Evolutionary conservation across 306 rosid species (phyloP), one percentile per base, ranked within the genome.

Genomic region (Acacia crassicarpa): DNA sequence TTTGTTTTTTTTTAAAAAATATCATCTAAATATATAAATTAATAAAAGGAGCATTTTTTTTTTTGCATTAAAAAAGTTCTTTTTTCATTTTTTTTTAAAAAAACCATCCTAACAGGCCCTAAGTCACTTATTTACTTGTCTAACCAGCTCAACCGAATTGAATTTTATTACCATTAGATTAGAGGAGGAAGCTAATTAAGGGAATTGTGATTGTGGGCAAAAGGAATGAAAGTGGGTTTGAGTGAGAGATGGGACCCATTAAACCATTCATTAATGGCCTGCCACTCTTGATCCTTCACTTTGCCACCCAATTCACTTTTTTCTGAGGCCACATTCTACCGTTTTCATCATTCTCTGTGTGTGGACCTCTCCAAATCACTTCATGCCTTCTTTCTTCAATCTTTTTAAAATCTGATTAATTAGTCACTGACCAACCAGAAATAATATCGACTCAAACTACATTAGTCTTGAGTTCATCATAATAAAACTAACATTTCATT

Each of bases 341-440:
- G 74, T 92, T 86, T 85, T 84, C 91, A 90, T 89, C 91, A 90
- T 90, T 86, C 86, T 77, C 58, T 90, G 17, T 35, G 40, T 78
- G 80, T 69, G 88, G 86, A 80, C 85, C 91, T 78, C 79, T 68
- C 78, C 51, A 43, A 48, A 20, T 71, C 49, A 17, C 41, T 65
- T 75, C 62, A 59, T 85, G 75, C 27, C 23, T 66, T 20, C 30
- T 66, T 14, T 66, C 23, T 33, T 30, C 41, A 35, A 19, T 54
- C 3, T 20, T 54, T 54, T 20, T 19, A 5, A 20, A 54, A 5
- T 48, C 49, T 45, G 20, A 48, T 1, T 19, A 6, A 17, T 51
- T 16, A 51, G 23, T 20, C 25, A 54, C 8, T 53, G 23, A 17
- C n/a, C 2, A 51, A 16, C 0, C 58, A 51, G 8, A 17, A 17